Percentiles rank a stretch among this genome's conserved stretches.
Conservation (phyloP, 805 yeast genomes). For the Hanseniaspora nectarophila region DNA sequence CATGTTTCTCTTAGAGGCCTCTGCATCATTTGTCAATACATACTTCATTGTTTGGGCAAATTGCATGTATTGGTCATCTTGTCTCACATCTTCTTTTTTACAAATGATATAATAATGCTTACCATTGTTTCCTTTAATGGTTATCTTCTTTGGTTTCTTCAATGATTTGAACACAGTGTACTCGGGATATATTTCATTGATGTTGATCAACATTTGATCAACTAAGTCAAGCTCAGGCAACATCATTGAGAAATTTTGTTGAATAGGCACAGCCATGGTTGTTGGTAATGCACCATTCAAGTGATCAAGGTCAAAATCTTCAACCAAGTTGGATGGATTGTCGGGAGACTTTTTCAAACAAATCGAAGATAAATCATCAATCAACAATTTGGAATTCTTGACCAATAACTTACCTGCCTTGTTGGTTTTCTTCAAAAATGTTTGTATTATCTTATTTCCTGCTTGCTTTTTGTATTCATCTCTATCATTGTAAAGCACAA, state of each 20-base stretch:
- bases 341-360: slow-evolving; percentile 15
- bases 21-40: slow-evolving; percentile 51
- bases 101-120: slow-evolving; percentile 61
- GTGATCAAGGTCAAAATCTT: not conserved
- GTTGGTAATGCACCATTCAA: slow-evolving; percentile 31
- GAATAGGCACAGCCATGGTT: slow-evolving; percentile 60
- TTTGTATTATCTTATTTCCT: slow-evolving; percentile 38
- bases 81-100: slow-evolving; percentile 84
- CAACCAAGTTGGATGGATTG: slow-evolving; percentile 11
- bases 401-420: not conserved
- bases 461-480: slow-evolving; percentile 25
- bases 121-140: slow-evolving; percentile 69
- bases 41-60: slow-evolving; percentile 78
- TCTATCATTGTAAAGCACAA: slow-evolving; percentile 54
- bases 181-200: slow-evolving; percentile 39
- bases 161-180: slow-evolving; percentile 68
- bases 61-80: slow-evolving; percentile 86
- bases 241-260: slow-evolving; percentile 53
- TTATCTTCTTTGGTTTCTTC: slow-evolving; percentile 74
- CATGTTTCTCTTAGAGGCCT: slow-evolving; percentile 60
- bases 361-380: slow-evolving; percentile 14
- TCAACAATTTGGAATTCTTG: not conserved
- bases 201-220: not conserved
- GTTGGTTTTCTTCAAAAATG: slow-evolving; percentile 29
- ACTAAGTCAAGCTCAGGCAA: slow-evolving; percentile 37